Evolutionary conservation across 1,139 yeast species (phyloP), one percentile per base, ranked within the genome.

Genomic region (Pichia sp.): DNA sequence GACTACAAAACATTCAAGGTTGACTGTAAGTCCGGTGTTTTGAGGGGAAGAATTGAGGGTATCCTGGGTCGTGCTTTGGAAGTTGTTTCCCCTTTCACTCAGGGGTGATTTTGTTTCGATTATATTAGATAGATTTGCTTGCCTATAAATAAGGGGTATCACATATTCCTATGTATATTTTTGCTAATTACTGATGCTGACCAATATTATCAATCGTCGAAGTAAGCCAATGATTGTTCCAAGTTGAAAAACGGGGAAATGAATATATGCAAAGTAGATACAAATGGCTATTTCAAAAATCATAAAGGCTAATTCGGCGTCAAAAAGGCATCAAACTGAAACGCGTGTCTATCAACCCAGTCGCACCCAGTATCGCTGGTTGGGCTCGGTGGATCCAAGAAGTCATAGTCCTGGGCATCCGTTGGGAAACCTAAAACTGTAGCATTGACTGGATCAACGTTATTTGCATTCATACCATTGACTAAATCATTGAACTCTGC

Each of bases 1-100:
- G 72, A 80, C 47, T 84, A 80, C 47, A 58, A 66, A 3, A 72
- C 70, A 30, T 67, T 86, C 55, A 63, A 68, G 3, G 95, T 88
- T 1, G 75, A 69, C n/a, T 86, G 97, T 52, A 62, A 75, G 2
- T 81, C 91, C 1, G 78, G 74, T 39, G 88, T 88, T 1, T 63
- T 91, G 42, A 75, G 76, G 48, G 91, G 86, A 45, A 73, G 98
- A 55, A 77, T 91, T 4, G 85, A 79, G 47, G 91, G 83, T 47
- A 80, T 91, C 13, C 63, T 91, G 37, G 75, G 73, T 35, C 71
- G 94, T 42, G 94, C 94, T 8, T 71, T 81, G 39, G 82, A 74
- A 31, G 65, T 91, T 33, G 88, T 87, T 3, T 88, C 96, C 10
- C 96, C 98, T 3, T 65, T 91, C n/a, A n/a, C n/a, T n/a, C n/a